Evolutionary conservation across 2,329 filamentous ascomycete species (phyloP), one percentile per base, ranked within the genome.

Genomic region (Paradendryphiella salina): DNA sequence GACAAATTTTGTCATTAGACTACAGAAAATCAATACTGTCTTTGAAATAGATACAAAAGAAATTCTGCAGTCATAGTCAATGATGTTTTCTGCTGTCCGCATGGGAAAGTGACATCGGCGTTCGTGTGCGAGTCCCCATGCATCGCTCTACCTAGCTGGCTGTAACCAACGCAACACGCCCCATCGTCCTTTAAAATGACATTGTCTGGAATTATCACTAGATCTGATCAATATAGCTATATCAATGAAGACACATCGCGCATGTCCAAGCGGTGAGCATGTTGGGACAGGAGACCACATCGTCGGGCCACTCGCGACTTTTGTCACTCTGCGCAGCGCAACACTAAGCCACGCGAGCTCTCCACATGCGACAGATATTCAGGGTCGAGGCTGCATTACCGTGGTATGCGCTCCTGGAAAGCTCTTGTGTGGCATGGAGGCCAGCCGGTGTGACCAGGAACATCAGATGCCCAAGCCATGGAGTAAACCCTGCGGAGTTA

Each of bases 281-380:
- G 29, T 36, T 7, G 29, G 28, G 28, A n/a, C 48, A 51, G 42
- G 31, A 51, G 32, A 36, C 9, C 36, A 46, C 6, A 13, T 29
- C 29, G 28, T 14, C 15, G 13, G 15, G 28, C 28, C 26, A 18
- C 15, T 43, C 18, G 33, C n/a, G 5, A 34, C 17, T 17, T 13
- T 14, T 14, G 26, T 39, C 29, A 14, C 31, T 14, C n/a, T 21
- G 23, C 40, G 47, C 29, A 47, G 36, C 44, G 38, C 50, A 31
- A 57, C 54, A 17, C 29, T 13, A 9, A 35, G 43, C 46, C 55
- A 60, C 55, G 57, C 51, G 54, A 58, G 47, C 35, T 38, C 33
- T 46, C 40, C 55, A 39, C 57, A 47, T 60, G 57, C 39, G 33
- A 32, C 34, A 17, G 5, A 35, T 21, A 35, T 45, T 26, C 20